Conservation (phyloP, 805 yeast species). For the Nakazawaea ernobii region DNA sequence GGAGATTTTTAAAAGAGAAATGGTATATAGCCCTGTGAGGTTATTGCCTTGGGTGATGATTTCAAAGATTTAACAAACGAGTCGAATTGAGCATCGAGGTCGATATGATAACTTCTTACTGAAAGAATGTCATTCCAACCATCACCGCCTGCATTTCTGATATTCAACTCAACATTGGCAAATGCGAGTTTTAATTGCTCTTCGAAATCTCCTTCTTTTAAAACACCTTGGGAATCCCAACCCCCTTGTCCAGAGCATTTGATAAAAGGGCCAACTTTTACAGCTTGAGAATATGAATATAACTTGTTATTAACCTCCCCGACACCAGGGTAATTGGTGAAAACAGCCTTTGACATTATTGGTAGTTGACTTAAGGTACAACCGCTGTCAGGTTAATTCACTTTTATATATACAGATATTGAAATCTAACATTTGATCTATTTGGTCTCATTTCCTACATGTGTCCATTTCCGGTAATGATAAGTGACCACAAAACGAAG, state of each 20-base stretch:
- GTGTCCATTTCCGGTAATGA: not conserved
- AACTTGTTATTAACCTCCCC: slow-evolving; percentile 5
- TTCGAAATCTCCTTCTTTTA: slow-evolving; percentile 1
- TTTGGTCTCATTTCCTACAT: too few relatives aligned
- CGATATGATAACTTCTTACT: slow-evolving; percentile 7
- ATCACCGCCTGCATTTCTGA: not conserved
- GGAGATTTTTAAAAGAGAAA: slow-evolving; percentile 14
- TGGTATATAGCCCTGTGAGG: slow-evolving; percentile 12
- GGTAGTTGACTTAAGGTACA: too few relatives aligned
- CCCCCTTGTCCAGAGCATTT: slow-evolving; percentile 13
- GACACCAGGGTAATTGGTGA: slow-evolving; percentile 5
- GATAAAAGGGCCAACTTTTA: slow-evolving; percentile 9
- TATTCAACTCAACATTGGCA: not conserved
- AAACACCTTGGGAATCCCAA: slow-evolving; percentile 10
- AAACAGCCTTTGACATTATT: slow-evolving; percentile 2
- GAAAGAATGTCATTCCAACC: slow-evolving; percentile 1
- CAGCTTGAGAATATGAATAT: slow-evolving; percentile 10
- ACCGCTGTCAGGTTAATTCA: too few relatives aligned
- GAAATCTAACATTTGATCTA: too few relatives aligned
- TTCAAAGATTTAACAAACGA: not conserved
- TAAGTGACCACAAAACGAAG: not conserved
- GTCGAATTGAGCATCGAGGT: slow-evolving; percentile 2
- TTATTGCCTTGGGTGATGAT: not conserved
- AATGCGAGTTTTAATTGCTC: slow-evolving; percentile 7
- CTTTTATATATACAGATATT: too few relatives aligned